Conservation (phyloP, 192 early-diverging fungal species). For the Jimgerdemannia flammicorona region DNA sequence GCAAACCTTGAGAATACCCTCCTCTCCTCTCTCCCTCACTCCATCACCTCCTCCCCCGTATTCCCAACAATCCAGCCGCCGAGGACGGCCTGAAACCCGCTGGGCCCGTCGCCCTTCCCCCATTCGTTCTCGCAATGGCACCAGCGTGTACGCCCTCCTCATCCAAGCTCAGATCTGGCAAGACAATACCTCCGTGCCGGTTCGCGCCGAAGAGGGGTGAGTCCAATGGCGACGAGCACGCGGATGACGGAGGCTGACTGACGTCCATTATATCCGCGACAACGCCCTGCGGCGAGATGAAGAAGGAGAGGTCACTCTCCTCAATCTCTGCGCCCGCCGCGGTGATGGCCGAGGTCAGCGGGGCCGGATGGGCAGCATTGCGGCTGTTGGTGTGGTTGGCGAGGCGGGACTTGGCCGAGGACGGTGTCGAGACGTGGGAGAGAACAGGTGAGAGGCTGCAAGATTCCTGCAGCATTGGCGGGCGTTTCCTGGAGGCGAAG, state of each 20-base stretch:
- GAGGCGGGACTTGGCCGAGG: not conserved
- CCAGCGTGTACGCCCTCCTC: not conserved
- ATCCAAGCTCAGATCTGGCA: not conserved
- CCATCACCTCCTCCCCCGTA: not conserved
- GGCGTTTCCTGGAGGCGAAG: constrained; percentile 2
- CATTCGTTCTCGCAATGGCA: not conserved
- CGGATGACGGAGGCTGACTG: constrained; percentile 34
- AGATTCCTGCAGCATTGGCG: constrained; percentile 2
- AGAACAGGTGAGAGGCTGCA: constrained; percentile 9
- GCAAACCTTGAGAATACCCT: not conserved
- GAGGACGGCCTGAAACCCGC: not conserved
- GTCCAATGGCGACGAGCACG: constrained; percentile 36
- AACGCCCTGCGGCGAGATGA: not conserved
- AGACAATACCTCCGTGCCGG: not conserved
- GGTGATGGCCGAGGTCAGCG: constrained; percentile 6
- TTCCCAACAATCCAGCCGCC: not conserved
- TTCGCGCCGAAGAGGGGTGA: constrained; percentile 38
- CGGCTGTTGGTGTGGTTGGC: not conserved
- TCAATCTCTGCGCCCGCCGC: not conserved
- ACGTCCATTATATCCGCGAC: constrained; percentile 29
- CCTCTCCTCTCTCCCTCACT: not conserved
- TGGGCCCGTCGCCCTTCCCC: not conserved
- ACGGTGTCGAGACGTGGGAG: constrained; percentile 2
- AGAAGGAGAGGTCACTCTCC: not conserved
- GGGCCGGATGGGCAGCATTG: not conserved